phyloP scores from a whole-genome alignment of 495 filamentous ascomycete species.

The Parachaetomium inaequale region DNA sequence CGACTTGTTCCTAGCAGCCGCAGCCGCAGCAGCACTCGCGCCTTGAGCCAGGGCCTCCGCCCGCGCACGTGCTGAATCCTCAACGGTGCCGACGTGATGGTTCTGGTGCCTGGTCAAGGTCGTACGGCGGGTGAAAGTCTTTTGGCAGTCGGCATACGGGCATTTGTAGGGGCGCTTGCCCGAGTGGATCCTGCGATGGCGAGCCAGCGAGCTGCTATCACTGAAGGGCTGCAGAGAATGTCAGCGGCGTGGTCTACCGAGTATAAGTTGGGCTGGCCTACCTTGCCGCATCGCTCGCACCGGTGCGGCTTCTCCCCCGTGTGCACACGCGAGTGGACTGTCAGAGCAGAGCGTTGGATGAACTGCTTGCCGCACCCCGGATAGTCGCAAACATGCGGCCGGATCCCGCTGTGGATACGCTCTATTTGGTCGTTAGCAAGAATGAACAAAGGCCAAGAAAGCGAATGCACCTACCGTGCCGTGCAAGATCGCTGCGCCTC shows the following conservation, averaged over 20 bases:
- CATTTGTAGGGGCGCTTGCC: conserved; percentile 97
- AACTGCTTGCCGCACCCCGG: conserved; percentile 92
- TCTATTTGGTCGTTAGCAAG: conserved; percentile 53
- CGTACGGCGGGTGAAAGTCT: conserved; percentile 94
- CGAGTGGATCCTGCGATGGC: conserved; percentile 92
- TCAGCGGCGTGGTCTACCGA: conserved; percentile 4
- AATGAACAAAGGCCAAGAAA: neutral
- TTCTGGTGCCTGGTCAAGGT: conserved; percentile 95
- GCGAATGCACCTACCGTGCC: conserved; percentile 69
- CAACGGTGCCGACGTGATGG: conserved; percentile 90
- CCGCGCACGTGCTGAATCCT: conserved; percentile 86
- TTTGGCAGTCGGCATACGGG: conserved; percentile 95
- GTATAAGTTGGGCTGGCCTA: conserved; percentile 39
- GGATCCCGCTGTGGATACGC: conserved; percentile 87
- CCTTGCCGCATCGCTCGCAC: conserved; percentile 97
- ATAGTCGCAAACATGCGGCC: conserved; percentile 90
- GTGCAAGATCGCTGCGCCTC: conserved; percentile 85
- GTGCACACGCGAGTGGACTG: conserved; percentile 91
- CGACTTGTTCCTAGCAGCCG: conserved; percentile 46
- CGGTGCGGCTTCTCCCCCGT: conserved; percentile 98
- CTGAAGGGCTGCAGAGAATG: conserved; percentile 76
- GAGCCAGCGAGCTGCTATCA: conserved; percentile 90
- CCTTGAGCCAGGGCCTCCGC: conserved; percentile 61
- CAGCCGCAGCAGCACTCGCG: conserved; percentile 49
- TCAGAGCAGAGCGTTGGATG: conserved; percentile 96